These are phyloP conservation scores for Cylindrodendrum hubeiense DNA, from an alignment of 2,329 filamentous ascomycete genomes.

Conservation along the genomic window DNA sequence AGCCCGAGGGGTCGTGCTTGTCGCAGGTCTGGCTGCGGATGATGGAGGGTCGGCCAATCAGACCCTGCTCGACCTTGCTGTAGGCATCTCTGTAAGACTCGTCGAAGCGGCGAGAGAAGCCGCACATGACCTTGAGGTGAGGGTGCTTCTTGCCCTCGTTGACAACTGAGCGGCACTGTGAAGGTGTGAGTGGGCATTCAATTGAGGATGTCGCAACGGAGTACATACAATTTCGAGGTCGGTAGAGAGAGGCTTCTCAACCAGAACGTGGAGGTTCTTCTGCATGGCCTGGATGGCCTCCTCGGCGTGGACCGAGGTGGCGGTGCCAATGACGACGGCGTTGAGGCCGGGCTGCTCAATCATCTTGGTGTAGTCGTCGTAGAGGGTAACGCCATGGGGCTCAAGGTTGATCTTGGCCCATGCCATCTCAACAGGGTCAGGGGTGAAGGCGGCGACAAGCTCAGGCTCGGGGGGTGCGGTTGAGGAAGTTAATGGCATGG, in stretches of 20 bases:
- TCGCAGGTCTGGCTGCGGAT: constrained; percentile 76
- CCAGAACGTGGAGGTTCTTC: constrained; percentile 66
- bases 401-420: constrained; percentile 59
- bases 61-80: constrained; percentile 61
- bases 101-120: constrained; percentile 61
- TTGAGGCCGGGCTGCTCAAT: constrained; percentile 52
- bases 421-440: constrained; percentile 56
- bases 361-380: constrained; percentile 61
- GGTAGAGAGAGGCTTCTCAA: constrained; percentile 71
- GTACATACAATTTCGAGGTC: constrained; percentile 66
- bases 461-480: constrained; percentile 60
- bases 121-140: constrained; percentile 69
- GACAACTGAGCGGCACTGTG: constrained; percentile 43
- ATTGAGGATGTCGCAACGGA: not conserved
- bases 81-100: constrained; percentile 71
- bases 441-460: constrained; percentile 62
- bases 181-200: constrained; percentile 59
- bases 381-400: constrained; percentile 58
- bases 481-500: constrained; percentile 62
- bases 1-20: constrained; percentile 72
- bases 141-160: constrained; percentile 48
- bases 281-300: constrained; percentile 68
- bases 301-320: constrained; percentile 68
- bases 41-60: constrained; percentile 70
- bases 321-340: constrained; percentile 55